Percentiles rank a stretch among this genome's conserved stretches.
Evolutionary conservation across 352 stramenopile species (phyloP).

Genomic region (Phytophthora pisi): DNA sequence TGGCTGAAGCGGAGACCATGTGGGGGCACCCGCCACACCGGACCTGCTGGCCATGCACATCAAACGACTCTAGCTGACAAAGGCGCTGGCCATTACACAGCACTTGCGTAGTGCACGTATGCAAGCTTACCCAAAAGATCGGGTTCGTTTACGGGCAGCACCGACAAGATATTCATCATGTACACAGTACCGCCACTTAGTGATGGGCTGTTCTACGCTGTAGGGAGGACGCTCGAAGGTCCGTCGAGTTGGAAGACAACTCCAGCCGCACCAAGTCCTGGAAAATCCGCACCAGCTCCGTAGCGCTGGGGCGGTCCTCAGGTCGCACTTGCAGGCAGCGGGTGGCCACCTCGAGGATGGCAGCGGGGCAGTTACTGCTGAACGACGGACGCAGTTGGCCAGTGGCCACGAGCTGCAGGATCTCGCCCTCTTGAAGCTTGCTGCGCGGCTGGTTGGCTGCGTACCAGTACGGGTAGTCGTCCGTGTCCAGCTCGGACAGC

Average conservation of each 20-base stretch:
- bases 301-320: constrained; percentile 33
- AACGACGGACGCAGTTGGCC: constrained; percentile 41
- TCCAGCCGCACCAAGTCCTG: constrained; percentile 13
- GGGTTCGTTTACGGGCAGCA: background rate
- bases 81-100: constrained; percentile 12
- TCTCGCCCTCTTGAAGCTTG: constrained; percentile 39
- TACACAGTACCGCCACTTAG: too few relatives aligned
- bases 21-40: constrained; percentile 4
- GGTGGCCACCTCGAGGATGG: constrained; percentile 39
- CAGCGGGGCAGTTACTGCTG: constrained; percentile 29
- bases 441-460: constrained; percentile 15
- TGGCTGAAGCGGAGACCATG: constrained; percentile 19
- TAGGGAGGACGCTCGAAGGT: constrained; percentile 17
- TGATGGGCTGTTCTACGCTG: constrained; percentile 9
- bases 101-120: background rate
- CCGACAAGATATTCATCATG: background rate
- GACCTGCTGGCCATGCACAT: background rate
- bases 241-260: constrained; percentile 9
- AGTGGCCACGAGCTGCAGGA: constrained; percentile 37
- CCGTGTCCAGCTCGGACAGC: constrained; percentile 51
- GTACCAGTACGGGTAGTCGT: constrained; percentile 48
- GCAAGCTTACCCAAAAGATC: background rate
- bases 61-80: background rate
- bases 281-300: constrained; percentile 31
- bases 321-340: constrained; percentile 38